Evolutionary conservation across 257 asterid species (phyloP).

Genomic region (Coffea eugenioides): DNA sequence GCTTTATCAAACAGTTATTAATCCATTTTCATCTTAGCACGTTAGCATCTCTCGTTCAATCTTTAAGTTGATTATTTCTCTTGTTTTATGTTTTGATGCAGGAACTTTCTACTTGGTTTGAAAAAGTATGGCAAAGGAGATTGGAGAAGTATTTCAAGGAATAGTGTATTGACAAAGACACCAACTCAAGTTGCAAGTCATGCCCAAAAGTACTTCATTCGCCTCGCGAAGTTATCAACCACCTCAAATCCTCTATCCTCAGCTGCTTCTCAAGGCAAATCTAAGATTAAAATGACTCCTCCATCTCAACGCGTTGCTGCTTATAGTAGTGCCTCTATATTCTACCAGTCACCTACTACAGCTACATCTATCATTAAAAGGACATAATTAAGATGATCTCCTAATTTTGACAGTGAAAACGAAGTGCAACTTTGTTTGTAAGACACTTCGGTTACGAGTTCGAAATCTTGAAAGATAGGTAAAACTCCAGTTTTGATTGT

Average conservation of each 20-base stretch:
- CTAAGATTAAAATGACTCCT: not conserved
- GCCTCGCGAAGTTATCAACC: conserved; percentile 13
- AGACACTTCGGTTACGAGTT: too few species aligned
- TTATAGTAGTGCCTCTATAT: not conserved
- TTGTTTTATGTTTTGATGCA: not conserved
- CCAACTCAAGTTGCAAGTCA: conserved; percentile 34
- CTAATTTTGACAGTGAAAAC: too few species aligned
- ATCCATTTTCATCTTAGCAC: not conserved
- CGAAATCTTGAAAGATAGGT: too few species aligned
- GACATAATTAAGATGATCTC: not conserved
- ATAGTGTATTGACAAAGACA: conserved; percentile 17
- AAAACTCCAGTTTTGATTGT: too few species aligned
- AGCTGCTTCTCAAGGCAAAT: not conserved
- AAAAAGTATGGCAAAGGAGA: conserved; percentile 24
- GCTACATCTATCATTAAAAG: not conserved
- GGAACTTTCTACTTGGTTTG: conserved; percentile 22
- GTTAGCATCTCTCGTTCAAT: not conserved
- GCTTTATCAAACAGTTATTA: not conserved
- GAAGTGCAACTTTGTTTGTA: too few species aligned
- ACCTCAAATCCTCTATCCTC: conserved; percentile 1
- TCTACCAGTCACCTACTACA: not conserved
- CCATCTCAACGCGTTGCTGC: conserved; percentile 9
- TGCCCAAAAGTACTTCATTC: conserved; percentile 32
- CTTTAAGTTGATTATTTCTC: not conserved
- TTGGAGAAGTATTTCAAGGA: conserved; percentile 25